Percentiles rank a stretch among this genome's conserved stretches.
These are phyloP conservation scores for Aureobasidium vineae DNA, from an alignment of 2,329 filamentous ascomycete genomes.

Conservation along the genomic window DNA sequence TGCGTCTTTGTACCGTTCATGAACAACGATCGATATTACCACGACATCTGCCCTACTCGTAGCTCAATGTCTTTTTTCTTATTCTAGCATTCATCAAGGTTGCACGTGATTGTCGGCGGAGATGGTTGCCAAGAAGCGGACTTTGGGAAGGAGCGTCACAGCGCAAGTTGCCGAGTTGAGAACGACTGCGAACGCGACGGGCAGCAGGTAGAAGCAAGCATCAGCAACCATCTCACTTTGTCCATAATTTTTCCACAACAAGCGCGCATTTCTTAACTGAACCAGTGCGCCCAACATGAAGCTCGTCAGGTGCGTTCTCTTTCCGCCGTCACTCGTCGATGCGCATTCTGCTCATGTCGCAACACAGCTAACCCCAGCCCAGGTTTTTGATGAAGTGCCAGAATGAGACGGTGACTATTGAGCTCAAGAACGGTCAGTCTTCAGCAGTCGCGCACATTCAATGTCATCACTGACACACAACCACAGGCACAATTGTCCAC, in stretches of 20 bases:
- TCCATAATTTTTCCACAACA: neutral
- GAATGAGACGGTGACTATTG: conserved; percentile 97
- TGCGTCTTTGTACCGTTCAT: neutral
- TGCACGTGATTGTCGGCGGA: conserved; percentile 10
- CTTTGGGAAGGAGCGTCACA: conserved; percentile 5
- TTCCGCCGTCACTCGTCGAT: conserved; percentile 22
- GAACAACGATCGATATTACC: too few relatives aligned
- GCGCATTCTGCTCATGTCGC: conserved; percentile 31
- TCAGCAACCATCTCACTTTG: neutral
- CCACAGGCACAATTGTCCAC: conserved; percentile 83
- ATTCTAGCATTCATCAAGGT: neutral
- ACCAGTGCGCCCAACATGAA: conserved; percentile 66
- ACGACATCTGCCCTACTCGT: neutral
- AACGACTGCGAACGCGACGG: conserved; percentile 7
- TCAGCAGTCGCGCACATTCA: neutral
- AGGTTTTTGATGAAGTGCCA: conserved; percentile 98
- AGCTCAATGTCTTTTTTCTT: neutral
- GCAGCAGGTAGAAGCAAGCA: neutral
- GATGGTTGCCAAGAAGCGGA: conserved; percentile 9
- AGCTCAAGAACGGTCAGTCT: conserved; percentile 87
- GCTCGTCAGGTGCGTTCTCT: conserved; percentile 78
- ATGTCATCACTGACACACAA: neutral
- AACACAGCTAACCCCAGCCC: conserved; percentile 36
- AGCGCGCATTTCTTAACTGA: conserved; percentile 16
- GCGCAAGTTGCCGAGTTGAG: conserved; percentile 17